Conservation (phyloP, 306 rosid genomes). For the cucumber (Cucumis sativus) region Cucumber_9930_V3 NC_026657.2:8998001-8998500, state of each 20-base stretch:
- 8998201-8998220: background rate
- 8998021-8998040: background rate
- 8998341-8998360: background rate
- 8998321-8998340: background rate
- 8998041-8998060: background rate
- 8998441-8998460: background rate
- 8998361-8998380: slow-evolving; percentile 6
- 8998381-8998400: background rate
- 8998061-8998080: background rate
- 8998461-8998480: background rate
- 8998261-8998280: background rate
- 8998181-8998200: background rate
- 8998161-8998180: slow-evolving; percentile 41
- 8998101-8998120: slow-evolving; percentile 69
- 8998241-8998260: background rate
- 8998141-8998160: slow-evolving; percentile 88
- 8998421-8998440: background rate
- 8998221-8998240: background rate
- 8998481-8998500: background rate
- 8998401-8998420: background rate
- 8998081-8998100: slow-evolving; percentile 61
- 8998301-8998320: slow-evolving; percentile 1
- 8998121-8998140: slow-evolving; percentile 72
- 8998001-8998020: slow-evolving; percentile 94
- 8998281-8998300: background rate